Conservation (phyloP, 805 yeast species). For the Yarrowia keelungensis region DNA sequence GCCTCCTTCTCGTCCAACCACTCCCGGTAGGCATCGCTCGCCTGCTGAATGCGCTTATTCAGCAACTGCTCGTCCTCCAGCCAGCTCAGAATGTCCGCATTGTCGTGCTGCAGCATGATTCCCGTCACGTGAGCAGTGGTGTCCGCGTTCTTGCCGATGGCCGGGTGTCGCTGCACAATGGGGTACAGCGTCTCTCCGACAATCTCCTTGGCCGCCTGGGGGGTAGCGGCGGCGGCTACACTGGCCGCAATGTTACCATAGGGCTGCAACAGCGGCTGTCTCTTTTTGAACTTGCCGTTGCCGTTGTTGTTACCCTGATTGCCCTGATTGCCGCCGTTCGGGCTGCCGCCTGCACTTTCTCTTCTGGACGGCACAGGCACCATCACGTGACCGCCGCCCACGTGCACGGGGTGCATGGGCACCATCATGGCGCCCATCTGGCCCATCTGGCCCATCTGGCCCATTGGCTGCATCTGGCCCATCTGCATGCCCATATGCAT, state of each 20-base stretch:
- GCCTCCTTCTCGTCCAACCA: conserved; percentile 58
- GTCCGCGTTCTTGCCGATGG: conserved; percentile 76
- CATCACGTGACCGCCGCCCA: too few relatives aligned
- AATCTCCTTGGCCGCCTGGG: conserved; percentile 47
- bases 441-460: background rate
- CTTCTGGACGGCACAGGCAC: too few relatives aligned
- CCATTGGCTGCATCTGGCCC: background rate
- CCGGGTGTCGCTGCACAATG: conserved; percentile 77
- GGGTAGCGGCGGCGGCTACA: conserved; percentile 56
- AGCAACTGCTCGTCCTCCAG: conserved; percentile 84
- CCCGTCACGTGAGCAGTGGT: conserved; percentile 96
- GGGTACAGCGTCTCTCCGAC: conserved; percentile 93
- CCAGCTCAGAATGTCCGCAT: conserved; percentile 80
- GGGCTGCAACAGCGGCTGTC: conserved; percentile 37
- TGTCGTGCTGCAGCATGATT: conserved; percentile 91
- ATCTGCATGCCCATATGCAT: too few relatives aligned
- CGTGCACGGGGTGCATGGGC: background rate
- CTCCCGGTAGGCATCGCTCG: conserved; percentile 87
- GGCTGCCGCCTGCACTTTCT: too few relatives aligned
- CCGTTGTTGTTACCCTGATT: background rate
- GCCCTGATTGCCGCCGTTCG: too few relatives aligned
- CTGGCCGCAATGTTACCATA: conserved; percentile 59
- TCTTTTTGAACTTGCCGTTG: conserved; percentile 40
- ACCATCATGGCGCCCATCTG: conserved; percentile 3
- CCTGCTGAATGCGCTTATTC: conserved; percentile 86